A percentile compares a stretch with the other conserved stretches of the same genome.
Evolutionary conservation across 768 basidiomycete species (phyloP).

Genomic region (Obba rivulosa): DNA sequence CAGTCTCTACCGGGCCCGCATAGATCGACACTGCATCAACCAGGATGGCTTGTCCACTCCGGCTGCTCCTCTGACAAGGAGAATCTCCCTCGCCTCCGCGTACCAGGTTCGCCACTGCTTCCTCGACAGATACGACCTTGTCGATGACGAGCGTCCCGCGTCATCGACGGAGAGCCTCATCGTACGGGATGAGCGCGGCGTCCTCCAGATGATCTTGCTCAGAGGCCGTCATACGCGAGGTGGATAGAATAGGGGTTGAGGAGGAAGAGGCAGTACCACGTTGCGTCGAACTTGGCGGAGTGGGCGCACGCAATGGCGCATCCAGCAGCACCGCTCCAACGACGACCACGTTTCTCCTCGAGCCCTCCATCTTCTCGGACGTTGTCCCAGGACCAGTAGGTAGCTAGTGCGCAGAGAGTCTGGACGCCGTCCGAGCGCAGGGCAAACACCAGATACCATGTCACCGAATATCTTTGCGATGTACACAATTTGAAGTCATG

Average conservation of each 20-base stretch:
- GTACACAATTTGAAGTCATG: too few species aligned
- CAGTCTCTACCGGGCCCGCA: conserved; percentile 40
- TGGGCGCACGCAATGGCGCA: conserved; percentile 39
- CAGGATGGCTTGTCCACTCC: too few species aligned
- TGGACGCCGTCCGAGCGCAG: too few species aligned
- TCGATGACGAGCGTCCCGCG: conserved; percentile 34
- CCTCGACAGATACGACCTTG: conserved; percentile 32
- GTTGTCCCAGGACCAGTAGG: neutral
- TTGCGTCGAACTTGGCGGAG: conserved; percentile 42
- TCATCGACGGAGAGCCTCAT: conserved; percentile 41
- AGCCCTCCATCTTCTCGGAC: conserved; percentile 1
- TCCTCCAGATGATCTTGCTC: conserved; percentile 38
- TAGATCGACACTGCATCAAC: conserved; percentile 31
- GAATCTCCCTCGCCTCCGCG: conserved; percentile 26
- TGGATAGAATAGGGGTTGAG: conserved; percentile 48
- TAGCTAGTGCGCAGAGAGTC: neutral
- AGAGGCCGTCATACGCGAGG: conserved; percentile 50
- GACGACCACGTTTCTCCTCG: conserved; percentile 37
- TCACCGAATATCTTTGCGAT: too few species aligned
- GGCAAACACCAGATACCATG: too few species aligned
- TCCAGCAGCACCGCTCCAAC: conserved; percentile 58
- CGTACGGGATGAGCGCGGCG: conserved; percentile 43
- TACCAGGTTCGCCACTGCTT: conserved; percentile 27
- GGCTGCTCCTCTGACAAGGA: too few species aligned
- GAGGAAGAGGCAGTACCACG: conserved; percentile 47